Percentiles rank a stretch among this genome's conserved stretches.
Evolutionary conservation across 2,329 filamentous ascomycete genomes (phyloP).

Genomic region (Botrytis porri): DNA sequence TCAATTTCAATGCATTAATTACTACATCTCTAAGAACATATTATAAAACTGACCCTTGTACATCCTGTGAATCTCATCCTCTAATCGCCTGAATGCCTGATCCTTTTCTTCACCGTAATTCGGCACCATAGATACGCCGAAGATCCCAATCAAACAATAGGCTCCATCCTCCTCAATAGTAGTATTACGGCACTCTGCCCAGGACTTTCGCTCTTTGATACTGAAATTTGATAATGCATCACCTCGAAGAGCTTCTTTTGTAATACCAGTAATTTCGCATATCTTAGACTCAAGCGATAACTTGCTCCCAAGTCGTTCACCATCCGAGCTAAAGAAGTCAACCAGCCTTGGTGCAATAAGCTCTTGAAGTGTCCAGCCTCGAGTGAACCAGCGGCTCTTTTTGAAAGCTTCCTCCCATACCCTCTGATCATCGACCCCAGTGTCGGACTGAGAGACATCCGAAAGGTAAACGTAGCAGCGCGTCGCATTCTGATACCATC

Average conservation of each 20-base stretch:
- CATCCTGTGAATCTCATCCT: background rate
- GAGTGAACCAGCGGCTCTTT: background rate
- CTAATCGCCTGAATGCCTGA: background rate
- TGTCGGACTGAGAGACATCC: background rate
- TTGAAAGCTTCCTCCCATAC: background rate
- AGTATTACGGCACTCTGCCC: background rate
- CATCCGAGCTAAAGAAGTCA: background rate
- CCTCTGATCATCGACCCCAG: background rate
- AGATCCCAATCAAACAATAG: background rate
- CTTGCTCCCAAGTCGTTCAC: background rate
- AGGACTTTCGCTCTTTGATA: background rate
- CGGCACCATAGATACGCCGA: background rate
- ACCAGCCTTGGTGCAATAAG: background rate
- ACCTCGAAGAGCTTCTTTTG: background rate
- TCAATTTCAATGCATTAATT: background rate
- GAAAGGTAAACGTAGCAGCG: constrained; percentile 5
- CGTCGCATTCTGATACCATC: background rate
- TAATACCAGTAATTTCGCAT: background rate
- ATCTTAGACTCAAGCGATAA: background rate
- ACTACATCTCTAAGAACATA: background rate
- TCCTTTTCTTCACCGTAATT: background rate
- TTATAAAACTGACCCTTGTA: background rate
- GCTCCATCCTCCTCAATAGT: background rate
- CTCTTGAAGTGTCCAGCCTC: constrained; percentile 4
- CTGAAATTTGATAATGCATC: background rate